These are phyloP conservation scores for Cryptococcus floricola DNA, from an alignment of 1,284 basidiomycete species.

Conservation along the genomic window DNA sequence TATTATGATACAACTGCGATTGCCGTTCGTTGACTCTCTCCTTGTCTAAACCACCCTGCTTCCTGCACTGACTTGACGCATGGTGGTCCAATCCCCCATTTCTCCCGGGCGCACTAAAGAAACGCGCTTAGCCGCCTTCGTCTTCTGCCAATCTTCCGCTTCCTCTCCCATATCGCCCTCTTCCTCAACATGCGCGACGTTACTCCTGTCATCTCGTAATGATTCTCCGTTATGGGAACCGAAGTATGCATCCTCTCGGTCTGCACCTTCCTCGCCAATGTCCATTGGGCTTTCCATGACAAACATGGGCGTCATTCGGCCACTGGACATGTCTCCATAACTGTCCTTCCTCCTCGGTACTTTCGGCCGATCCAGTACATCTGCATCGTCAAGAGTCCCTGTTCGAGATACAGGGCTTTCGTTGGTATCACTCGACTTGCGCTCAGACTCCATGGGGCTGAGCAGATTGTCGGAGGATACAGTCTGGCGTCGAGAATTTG, in stretches of 20 bases:
- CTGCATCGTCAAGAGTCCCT: not conserved
- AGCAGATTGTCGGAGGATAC: not conserved
- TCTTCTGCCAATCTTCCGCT: conserved; percentile 79
- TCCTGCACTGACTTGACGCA: not conserved
- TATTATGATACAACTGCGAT: not conserved
- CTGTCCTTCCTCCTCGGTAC: not conserved
- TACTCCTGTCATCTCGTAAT: conserved; percentile 46
- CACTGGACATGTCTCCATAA: not conserved
- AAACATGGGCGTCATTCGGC: conserved; percentile 9
- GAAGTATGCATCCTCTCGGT: not conserved
- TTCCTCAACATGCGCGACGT: conserved; percentile 33
- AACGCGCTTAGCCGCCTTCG: conserved; percentile 74
- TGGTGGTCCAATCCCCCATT: conserved; percentile 7
- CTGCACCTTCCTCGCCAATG: not conserved
- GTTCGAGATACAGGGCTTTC: not conserved
- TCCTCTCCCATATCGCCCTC: conserved; percentile 8
- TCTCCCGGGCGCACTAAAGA: conserved; percentile 53
- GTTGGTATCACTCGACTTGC: not conserved
- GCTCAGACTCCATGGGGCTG: not conserved
- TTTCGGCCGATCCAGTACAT: not conserved
- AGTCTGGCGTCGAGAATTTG: not conserved
- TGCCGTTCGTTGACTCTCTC: not conserved
- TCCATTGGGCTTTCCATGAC: conserved; percentile 14
- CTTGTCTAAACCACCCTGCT: not conserved
- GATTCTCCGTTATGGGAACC: not conserved